phyloP scores from a whole-genome alignment of 768 basidiomycete species.

The Rhizopogon rudus region DNA sequence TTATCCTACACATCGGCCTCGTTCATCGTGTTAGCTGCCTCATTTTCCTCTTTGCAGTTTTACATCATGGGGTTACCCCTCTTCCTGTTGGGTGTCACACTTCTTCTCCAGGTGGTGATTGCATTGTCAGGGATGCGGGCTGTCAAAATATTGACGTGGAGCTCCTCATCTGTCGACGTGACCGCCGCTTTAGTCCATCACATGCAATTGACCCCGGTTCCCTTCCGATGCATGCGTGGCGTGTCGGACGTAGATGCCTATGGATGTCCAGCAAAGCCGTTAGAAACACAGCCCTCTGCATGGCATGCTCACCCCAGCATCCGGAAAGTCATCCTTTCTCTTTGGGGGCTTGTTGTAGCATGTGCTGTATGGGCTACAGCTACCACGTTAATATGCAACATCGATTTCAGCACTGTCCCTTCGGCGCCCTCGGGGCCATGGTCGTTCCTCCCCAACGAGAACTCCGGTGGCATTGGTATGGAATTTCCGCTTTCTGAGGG shows the following conservation, averaged over 20 bases:
- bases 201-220: conserved; percentile 13
- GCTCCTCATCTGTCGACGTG: conserved; percentile 24
- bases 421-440: conserved; percentile 9
- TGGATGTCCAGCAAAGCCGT: conserved; percentile 11
- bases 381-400: not conserved
- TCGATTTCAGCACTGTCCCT: no score
- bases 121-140: conserved; percentile 15
- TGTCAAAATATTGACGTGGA: conserved; percentile 26
- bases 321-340: conserved; percentile 12
- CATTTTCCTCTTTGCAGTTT: not conserved
- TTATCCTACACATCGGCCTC: conserved; percentile 23
- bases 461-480: conserved; percentile 5
- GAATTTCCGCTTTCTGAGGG: conserved; percentile 15
- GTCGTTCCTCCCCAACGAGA: conserved; percentile 20
- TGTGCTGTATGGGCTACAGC: conserved; percentile 4
- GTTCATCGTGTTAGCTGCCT: conserved; percentile 16
- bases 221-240: conserved; percentile 21
- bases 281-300: conserved; percentile 17
- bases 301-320: conserved; percentile 20
- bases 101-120: conserved; percentile 18
- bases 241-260: conserved; percentile 5
- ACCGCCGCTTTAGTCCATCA: conserved; percentile 27
- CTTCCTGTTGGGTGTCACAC: conserved; percentile 18
- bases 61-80: conserved; percentile 20
- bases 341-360: conserved; percentile 14